Conservation (phyloP, 129 eudicot genomes). For the Daucus carota region DNA sequence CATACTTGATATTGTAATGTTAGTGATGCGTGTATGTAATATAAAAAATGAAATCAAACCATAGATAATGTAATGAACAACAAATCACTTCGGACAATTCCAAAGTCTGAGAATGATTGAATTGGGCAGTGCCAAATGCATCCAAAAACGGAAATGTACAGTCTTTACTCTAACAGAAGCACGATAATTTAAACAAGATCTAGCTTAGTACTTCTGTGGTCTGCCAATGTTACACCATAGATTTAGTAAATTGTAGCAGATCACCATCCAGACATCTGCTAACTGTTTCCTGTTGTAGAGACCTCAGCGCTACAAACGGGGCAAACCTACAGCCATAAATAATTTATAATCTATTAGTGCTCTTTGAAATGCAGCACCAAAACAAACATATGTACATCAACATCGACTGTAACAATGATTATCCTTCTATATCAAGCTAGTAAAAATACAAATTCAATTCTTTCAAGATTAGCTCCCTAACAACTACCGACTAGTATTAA, state of each 20-base stretch:
- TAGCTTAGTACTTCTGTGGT: background rate
- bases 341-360: background rate
- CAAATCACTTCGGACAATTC: background rate
- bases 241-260: background rate
- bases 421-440: background rate
- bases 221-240: background rate
- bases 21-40: background rate
- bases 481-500: background rate
- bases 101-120: background rate
- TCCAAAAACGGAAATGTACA: background rate
- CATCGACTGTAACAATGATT: background rate
- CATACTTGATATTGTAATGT: too few species aligned
- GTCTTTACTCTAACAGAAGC: conserved; percentile 4
- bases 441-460: background rate
- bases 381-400: background rate
- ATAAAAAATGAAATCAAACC: background rate
- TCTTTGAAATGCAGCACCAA: background rate
- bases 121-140: background rate
- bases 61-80: background rate
- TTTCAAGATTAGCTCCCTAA: background rate
- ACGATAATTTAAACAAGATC: background rate
- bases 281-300: conserved; percentile 48
- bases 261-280: conserved; percentile 15
- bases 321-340: conserved; percentile 55
- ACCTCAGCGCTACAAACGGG: conserved; percentile 97